Evolutionary conservation across 345 rosid genomes (phyloP).

Genomic region (Citrus inodora): DNA sequence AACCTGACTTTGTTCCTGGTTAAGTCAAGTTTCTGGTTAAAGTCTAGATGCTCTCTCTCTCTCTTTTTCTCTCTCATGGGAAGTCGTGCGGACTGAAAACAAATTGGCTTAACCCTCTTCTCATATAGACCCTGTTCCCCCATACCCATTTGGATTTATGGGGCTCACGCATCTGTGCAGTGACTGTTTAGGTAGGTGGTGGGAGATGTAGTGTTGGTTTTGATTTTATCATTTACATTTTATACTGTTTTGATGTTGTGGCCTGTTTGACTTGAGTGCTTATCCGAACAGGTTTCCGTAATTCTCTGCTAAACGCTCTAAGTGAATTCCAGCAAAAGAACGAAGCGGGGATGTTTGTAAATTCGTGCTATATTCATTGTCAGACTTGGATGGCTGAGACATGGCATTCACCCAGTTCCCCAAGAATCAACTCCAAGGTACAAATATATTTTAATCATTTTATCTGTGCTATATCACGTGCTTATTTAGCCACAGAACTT

Average conservation of each 20-base stretch:
- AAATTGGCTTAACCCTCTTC: not conserved
- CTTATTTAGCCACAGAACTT: not conserved
- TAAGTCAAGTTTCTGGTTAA: not conserved
- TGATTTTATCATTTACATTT: not conserved
- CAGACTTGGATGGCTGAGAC: constrained; percentile 59
- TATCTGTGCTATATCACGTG: not conserved
- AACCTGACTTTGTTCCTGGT: not conserved
- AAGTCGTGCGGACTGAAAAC: not conserved
- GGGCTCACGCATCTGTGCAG: too few species aligned
- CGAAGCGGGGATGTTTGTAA: constrained; percentile 64
- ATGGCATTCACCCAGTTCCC: constrained; percentile 74
- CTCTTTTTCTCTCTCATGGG: not conserved
- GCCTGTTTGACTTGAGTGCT: constrained; percentile 4
- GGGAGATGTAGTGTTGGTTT: not conserved
- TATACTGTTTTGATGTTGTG: not conserved
- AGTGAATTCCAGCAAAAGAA: constrained; percentile 39
- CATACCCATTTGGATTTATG: not conserved
- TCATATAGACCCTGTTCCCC: constrained; percentile 4
- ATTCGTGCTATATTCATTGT: constrained; percentile 83
- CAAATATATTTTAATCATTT: not conserved
- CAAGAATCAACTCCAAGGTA: constrained; percentile 67
- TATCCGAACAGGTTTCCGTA: constrained; percentile 52
- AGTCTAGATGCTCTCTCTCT: not conserved
- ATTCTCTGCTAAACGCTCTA: constrained; percentile 56
- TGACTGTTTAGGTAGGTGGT: not conserved